These are phyloP conservation scores for Pontederia crassipes DNA, from an alignment of 176 grass and related monocot species.

Conservation along the genomic window DNA sequence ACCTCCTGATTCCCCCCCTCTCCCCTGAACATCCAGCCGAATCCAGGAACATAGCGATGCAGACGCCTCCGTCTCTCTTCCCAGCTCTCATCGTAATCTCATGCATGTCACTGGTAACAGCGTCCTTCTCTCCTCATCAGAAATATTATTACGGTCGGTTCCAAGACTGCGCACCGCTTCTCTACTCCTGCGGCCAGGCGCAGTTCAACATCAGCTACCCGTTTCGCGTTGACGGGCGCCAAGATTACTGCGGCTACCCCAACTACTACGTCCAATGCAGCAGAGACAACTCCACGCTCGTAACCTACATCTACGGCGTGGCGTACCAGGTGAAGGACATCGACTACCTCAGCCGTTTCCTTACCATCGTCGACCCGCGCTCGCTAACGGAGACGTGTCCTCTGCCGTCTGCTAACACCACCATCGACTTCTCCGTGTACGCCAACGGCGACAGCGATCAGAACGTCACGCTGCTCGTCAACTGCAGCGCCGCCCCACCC, in stretches of 20 bases:
- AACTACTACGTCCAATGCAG: slow-evolving; percentile 1
- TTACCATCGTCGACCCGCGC: background rate
- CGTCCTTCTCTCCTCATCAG: no score
- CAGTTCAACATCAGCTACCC: no score
- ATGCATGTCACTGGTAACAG: no score
- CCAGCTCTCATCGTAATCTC: no score
- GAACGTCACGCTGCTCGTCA: background rate
- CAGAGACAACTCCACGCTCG: background rate
- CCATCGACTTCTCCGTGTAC: background rate
- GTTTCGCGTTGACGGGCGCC: slow-evolving; percentile 13
- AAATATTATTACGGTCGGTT: no score
- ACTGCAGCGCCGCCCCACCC: background rate
- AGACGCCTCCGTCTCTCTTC: no score
- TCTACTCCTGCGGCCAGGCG: no score
- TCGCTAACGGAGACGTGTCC: rapidly evolving
- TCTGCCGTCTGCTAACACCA: background rate
- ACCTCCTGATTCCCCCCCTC: no score
- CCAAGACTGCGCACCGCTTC: no score
- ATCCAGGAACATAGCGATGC: no score
- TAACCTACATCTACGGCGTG: background rate
- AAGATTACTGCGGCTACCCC: background rate
- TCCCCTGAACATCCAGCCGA: no score
- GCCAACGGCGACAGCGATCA: background rate
- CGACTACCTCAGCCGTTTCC: background rate
- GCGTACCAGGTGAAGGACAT: slow-evolving; percentile 3